Percentiles rank a stretch among this genome's conserved stretches.
Conservation (phyloP, 1,139 yeast genomes). For the Saccharomyces hybrid region DNA sequence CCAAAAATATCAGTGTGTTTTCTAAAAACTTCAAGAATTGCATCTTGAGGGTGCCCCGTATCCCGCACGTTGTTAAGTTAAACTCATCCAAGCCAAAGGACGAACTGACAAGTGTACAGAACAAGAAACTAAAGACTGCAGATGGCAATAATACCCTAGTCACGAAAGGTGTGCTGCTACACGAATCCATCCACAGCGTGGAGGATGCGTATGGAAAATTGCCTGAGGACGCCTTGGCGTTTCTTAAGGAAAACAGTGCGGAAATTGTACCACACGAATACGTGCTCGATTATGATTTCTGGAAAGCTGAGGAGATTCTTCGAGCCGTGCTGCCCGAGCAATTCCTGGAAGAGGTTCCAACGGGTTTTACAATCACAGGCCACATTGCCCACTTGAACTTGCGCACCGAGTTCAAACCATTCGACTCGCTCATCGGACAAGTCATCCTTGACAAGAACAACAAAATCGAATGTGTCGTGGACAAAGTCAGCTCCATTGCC, state of each 20-base stretch:
- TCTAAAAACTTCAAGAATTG: slow-evolving; percentile 43
- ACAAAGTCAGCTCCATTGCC: slow-evolving; percentile 80
- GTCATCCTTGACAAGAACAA: slow-evolving; percentile 82
- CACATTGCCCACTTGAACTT: slow-evolving; percentile 92
- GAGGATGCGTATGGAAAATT: slow-evolving; percentile 37
- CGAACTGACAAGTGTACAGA: background rate
- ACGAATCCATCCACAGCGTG: slow-evolving; percentile 41
- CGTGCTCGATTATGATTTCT: slow-evolving; percentile 60
- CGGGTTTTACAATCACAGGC: slow-evolving; percentile 91
- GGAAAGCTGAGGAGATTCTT: slow-evolving; percentile 85
- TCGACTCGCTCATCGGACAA: slow-evolving; percentile 73
- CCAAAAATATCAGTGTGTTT: slow-evolving; percentile 49
- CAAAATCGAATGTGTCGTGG: slow-evolving; percentile 82
- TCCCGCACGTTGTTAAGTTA: slow-evolving; percentile 56
- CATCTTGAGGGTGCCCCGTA: slow-evolving; percentile 52
- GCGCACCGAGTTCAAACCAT: slow-evolving; percentile 79
- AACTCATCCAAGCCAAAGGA: slow-evolving; percentile 17
- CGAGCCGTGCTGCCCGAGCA: slow-evolving; percentile 69
- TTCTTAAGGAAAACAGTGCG: slow-evolving; percentile 42
- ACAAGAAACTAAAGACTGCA: slow-evolving; percentile 13
- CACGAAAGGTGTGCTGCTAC: slow-evolving; percentile 56
- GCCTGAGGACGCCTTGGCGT: slow-evolving; percentile 37
- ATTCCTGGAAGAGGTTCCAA: slow-evolving; percentile 64
- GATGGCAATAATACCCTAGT: slow-evolving; percentile 27
- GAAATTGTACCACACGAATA: slow-evolving; percentile 47